Evolutionary conservation across 495 filamentous ascomycete genomes (phyloP), one percentile per base, ranked within the genome.

Genomic region (Parathielavia hyrcaniae): DNA sequence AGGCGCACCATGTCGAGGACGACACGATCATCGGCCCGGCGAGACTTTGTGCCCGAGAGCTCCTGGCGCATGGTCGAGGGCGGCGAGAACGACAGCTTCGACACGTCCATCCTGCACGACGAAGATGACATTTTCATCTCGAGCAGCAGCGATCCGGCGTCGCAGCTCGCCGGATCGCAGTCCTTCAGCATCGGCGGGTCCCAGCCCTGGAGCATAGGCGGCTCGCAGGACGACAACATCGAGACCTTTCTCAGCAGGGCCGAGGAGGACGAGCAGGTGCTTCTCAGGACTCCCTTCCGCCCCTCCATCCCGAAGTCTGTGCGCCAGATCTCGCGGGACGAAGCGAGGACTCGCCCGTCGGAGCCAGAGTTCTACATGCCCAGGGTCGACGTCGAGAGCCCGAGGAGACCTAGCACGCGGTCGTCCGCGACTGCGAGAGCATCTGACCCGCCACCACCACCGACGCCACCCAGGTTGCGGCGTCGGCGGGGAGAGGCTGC

Each of bases 21-120:
- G 57, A 63, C 59, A 40, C 63, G 17, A 16, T 53, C 23, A 14
- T 58, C 64, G 16, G 47, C 59, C 36, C 58, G 62, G 50, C 63
- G 58, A 20, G 62, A 64, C 39, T 39, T 72, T 22, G 66, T 69
- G 16, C 69, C 75, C 20, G 73, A 73, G 58, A 69, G 71, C 56
- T 78, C 77, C 5, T 79, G 77, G 77, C 77, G 77, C 59, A 69
- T 79, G 68, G 75, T 79, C 19, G 75, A 79, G 51, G 73, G 69
- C 47, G 71, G 73, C 52, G 75, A 77, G 49, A 77, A 79, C 57
- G 76, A 79, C 56, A 77, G 74, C 55, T 77, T 79, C 63, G 76
- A 79, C 53, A 76, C 75, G 1, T 69, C 70, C 7, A 68, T 77
- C 34, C 52, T 73, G 13, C 65, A 68, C 51, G 73, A 75, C 32